phyloP scores from a whole-genome alignment of 345 rosid genomes.

The Euphorbia tirucalli region DNA sequence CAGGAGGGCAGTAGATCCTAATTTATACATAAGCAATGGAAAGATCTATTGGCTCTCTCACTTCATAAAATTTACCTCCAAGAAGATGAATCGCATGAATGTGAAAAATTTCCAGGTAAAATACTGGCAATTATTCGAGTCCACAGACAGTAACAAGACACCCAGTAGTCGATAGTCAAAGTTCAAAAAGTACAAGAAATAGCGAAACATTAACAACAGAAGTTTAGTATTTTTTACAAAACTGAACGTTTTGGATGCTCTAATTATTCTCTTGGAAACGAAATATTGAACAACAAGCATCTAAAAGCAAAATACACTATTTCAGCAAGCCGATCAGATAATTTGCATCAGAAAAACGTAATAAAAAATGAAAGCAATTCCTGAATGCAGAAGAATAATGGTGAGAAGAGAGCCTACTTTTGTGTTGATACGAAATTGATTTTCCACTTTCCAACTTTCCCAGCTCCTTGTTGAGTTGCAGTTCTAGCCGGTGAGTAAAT shows the following conservation, averaged over 20 bases:
- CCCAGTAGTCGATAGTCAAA: not conserved
- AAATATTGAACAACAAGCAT: not conserved
- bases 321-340: not conserved
- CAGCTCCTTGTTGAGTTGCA: constrained; percentile 95
- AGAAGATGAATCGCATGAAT: not conserved
- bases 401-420: constrained; percentile 45
- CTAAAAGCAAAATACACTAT: too few relatives aligned
- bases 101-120: not conserved
- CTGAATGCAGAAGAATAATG: not conserved
- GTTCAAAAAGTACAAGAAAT: not conserved
- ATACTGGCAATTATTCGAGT: not conserved
- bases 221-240: not conserved
- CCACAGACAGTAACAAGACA: not conserved
- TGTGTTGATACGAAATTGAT: constrained; percentile 87
- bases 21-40: not conserved
- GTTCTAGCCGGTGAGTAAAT: constrained; percentile 94
- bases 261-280: not conserved
- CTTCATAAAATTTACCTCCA: not conserved
- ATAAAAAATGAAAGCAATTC: not conserved
- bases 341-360: not conserved
- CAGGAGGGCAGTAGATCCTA: not conserved
- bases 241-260: not conserved
- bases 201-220: not conserved
- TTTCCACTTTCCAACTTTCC: constrained; percentile 91
- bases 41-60: not conserved